Evolutionary conservation across 2,329 filamentous ascomycete genomes (phyloP), one percentile per base, ranked within the genome.

Genomic region (Fusarium pseudoanthophilum): DNA sequence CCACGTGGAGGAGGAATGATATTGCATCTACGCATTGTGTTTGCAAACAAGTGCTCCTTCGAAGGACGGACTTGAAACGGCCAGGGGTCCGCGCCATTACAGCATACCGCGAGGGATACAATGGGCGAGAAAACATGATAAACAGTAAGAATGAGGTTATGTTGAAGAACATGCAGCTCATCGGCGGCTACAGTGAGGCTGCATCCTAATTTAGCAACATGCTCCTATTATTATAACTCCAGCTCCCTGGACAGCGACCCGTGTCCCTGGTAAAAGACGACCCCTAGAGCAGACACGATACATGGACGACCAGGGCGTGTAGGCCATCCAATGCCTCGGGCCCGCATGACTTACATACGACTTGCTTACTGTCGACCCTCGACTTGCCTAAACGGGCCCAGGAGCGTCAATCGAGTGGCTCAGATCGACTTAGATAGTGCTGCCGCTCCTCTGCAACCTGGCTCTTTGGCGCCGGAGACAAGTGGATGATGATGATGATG

Each of bases 161-260:
- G 64, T 70, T 76, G 75, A 76, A 77, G 69, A 69, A 74, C 42
- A 67, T 79, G 79, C 81, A 80, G 75, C 68, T 76, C 75, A 74
- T 73, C 52, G 75, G 76, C 73, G 77, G 78, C 77, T 82, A 79
- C 81, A 82, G 71, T 78, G 79, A 81, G 80, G 78, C 80, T 81
- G 74, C 70, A 69, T 73, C 81, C 80, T 78, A 80, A 78, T 80
- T 80, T 82, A 83, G 81, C 73, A 83, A 78, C 68, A 36, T 68
- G 59, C 61, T 72, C 59, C 71, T 74, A 72, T 61, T 74, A 59
- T 69, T 72, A 65, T 68, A 65, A 51, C 51, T 58, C 52, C 42
- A 56, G 56, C 43, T 46, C 55, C 57, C 60, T 48, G 49, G 58
- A 51, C 60, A 37, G 48, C 36, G 39, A 63, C 46, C 37, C 30